Conservation (phyloP, 164 flowering plant genomes). For the Dillenia turbinata region DNA sequence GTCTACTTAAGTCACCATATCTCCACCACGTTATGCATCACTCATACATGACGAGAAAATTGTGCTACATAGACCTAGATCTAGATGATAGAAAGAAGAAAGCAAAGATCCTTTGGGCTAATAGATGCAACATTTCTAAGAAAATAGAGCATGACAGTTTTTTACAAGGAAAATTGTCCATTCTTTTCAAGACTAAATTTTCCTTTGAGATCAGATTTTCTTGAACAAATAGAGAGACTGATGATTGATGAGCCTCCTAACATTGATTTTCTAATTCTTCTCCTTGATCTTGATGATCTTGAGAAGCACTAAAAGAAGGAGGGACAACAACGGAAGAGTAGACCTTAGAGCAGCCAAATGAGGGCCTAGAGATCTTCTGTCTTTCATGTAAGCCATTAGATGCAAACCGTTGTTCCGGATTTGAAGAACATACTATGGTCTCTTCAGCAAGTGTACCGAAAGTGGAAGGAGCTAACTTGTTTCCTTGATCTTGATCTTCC, state of each 20-base stretch:
- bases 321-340: slow-evolving; percentile 56
- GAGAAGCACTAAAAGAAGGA: slow-evolving; percentile 44
- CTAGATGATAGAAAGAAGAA: no score
- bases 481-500: slow-evolving; percentile 4
- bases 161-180: no score
- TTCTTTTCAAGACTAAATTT: no score
- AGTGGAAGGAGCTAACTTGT: slow-evolving; percentile 2
- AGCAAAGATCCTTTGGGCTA: no score
- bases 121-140: no score
- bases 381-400: slow-evolving; percentile 6
- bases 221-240: not conserved
- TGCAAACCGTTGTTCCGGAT: not conserved
- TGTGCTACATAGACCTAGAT: no score
- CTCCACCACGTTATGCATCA: no score
- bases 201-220: not conserved
- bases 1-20: no score
- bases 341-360: slow-evolving; percentile 44
- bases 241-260: slow-evolving; percentile 1
- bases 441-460: slow-evolving; percentile 31
- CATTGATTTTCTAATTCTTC: slow-evolving; percentile 4
- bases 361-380: slow-evolving; percentile 12
- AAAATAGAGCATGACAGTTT: no score
- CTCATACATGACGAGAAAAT: no score
- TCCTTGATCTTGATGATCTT: slow-evolving; percentile 4
- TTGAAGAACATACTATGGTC: slow-evolving; percentile 33